Evolutionary conservation across 345 rosid genomes (phyloP), one percentile per base, ranked within the genome.

Genomic region (Melaleuca quinquenervia): DNA sequence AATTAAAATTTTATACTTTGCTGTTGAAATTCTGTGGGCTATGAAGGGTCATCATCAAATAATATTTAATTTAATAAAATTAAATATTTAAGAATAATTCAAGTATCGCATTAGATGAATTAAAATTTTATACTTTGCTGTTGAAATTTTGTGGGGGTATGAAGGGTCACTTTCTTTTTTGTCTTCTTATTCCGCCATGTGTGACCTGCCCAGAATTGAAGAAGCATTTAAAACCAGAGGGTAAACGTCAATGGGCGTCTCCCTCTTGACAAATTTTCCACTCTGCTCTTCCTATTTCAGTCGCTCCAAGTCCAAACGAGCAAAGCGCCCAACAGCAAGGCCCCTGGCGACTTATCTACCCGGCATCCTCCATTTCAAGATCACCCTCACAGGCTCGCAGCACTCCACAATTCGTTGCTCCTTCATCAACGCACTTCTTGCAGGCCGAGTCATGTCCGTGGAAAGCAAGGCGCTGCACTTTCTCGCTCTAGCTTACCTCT

Each of bases 401-500:
- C 24, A 6, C 44, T 18, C 78, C 76, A 10, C 45, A 36, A 32
- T 64, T 16, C 45, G 45, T 36, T 16, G 76, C 76, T 45, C 84
- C 84, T 83, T 12, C 84, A 18, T 32, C 49, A 27, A 6, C 70
- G 70, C 13, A 60, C 32, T 27, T n/a, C 80, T 70, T 41, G 80
- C 80, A 21, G 20, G 26, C 80, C 36, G 2, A 70, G 11, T 36
- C 48, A 16, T 82, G 36, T 82, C 6, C 83, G 49, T 45, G 83
- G 52, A n/a, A 13, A 82, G 22, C 84, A 27, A 82, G 14, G 2
- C 36, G 50, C 84, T 92, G 78, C 82, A 44, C 74, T 83, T 89
- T 58, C 87, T 92, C 49, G 89, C 80, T 58, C 85, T 93, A 21
- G 80, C 82, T 74, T 83, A 91, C 12, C 54, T 90, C 82, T 85